Evolutionary conservation across 768 basidiomycete genomes (phyloP).

Genomic region (Boletus eberwhitei): DNA sequence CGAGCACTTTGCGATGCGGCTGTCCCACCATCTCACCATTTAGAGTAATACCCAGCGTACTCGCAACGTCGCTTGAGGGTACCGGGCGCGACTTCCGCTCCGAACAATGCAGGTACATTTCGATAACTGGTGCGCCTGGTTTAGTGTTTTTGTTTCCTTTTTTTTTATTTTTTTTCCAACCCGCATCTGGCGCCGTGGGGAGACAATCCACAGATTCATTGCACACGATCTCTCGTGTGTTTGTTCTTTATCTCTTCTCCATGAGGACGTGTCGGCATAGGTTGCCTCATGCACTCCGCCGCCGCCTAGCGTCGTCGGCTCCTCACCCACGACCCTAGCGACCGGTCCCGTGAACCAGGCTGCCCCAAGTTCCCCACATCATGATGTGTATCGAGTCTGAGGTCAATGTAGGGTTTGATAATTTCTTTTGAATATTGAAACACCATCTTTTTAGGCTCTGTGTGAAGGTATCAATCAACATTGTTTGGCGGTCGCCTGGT

Average conservation of each 20-base stretch:
- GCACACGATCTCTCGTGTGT: neutral
- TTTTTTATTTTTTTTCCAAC: neutral
- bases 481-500: neutral
- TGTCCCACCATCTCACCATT: conserved; percentile 5
- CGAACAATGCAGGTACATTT: neutral
- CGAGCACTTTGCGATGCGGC: neutral
- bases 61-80: conserved; percentile 2
- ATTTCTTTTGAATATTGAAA: neutral
- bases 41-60: neutral
- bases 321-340: neutral
- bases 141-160: neutral
- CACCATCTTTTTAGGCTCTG: neutral
- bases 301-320: conserved; percentile 5
- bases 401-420: neutral
- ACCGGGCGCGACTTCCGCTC: neutral
- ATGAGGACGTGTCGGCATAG: conserved; percentile 11
- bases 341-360: conserved; percentile 2
- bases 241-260: conserved; percentile 4
- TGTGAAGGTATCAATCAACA: too few relatives aligned
- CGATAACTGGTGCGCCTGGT: neutral
- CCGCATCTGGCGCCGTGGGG: neutral
- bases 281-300: neutral
- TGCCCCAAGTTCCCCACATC: neutral
- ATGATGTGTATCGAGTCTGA: too few relatives aligned
- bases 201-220: conserved; percentile 7